Base-by-base conservation (phyloP, 148 eudicot genomes). In the Rhododendron vialii region DNA sequence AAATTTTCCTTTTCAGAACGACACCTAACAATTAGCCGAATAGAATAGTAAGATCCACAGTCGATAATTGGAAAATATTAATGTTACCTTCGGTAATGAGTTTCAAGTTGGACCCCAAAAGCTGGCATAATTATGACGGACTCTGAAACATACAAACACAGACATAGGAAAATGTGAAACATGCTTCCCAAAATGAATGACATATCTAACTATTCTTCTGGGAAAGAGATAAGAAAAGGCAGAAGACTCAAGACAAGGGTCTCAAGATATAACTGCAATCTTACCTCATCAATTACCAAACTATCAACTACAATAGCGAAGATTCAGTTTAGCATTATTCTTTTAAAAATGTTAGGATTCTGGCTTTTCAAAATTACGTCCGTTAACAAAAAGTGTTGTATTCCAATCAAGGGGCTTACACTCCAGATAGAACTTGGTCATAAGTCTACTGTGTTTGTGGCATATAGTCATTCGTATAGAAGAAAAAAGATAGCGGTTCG, bases 91-190 rank as follows among this genome's bases (percentile, higher is more conserved):
- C 88, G 82, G 84, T 93, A 94, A 71, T 91, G 92, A 89, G 99
- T 95, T 92, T 96, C 97, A 86, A 96, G 93, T 91, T 96, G 99
- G 85, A 96, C 94, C 81, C 99, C 99, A 87, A 96, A 92, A 8
- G 89, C 92, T 76, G 96, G 97, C 80, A 95, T 88, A 71, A 96
- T 95, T 78, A 94, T 88, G 65, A 96, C 92, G 15, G 95, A 93
- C 89, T 96, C 99, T 96, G 98, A 78, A 45, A 90, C 83, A 84
- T 30, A 28, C 65, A 81, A 55, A 84, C 43, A 78, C 17, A 67
- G n/a, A 67, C 63, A 86, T 51, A 3, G 83, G 28, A 89, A 86
- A 82, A 90, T 82, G 84, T 45, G 45, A 75, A 41, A 24, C 50
- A 77, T 48, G 51, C 48, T 15, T 59, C 35, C 41, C 45, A 11